Base-by-base conservation (phyloP, 169 alveolate genomes). In the Condylostoma magnum region DNA sequence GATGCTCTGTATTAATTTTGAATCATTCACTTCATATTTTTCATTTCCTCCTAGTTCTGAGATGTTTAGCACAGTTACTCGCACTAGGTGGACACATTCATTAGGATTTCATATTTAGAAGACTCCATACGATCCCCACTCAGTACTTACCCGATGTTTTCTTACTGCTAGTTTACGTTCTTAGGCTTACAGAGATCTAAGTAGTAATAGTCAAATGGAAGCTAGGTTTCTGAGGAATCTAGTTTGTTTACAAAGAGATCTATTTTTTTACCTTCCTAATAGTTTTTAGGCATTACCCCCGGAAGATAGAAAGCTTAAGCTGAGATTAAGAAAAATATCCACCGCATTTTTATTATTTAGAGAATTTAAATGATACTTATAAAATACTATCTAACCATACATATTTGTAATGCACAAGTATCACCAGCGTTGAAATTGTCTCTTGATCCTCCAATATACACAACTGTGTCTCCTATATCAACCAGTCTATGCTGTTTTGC, bases 131-230 rank as follows among this genome's bases (percentile, higher is more conserved):
- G 58, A 30, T 75, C 81, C 27, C 87, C 87, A n/a, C 79, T 63
- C 38, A 80, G 31, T 25, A 66, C 58, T 63, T 80, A 80, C n/a
- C 83, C 87, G 36, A 80, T 67, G 56, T 70, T 80, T 58, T 80
- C 87, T 4, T 50, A 20, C 36, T 67, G 47, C 51, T 31, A 20
- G 4, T 28, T 5, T 3, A 57, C 3, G 25, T 57, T 31, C 4
- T 37, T 8, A 18, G 76, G 76, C 50, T 67, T 67, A 50, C 76
- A 67, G 20, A 47, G 50, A 10, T 50, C 38, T 31, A 67, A 51
- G 51, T 47, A 50, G 66, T 67, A 67, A 34, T 67, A 67, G 25
- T 67, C 65, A 50, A 67, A 67, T 47, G 76, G 76, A 4, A 67
- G 51, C 60, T 67, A 65, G 3, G 76, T 67, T 48, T 50, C 48